Percentiles rank a stretch among this genome's conserved stretches.
These are phyloP conservation scores for Colletotrichum endophyticum DNA, from an alignment of 2,329 filamentous ascomycete genomes.

Conservation along the genomic window DNA sequence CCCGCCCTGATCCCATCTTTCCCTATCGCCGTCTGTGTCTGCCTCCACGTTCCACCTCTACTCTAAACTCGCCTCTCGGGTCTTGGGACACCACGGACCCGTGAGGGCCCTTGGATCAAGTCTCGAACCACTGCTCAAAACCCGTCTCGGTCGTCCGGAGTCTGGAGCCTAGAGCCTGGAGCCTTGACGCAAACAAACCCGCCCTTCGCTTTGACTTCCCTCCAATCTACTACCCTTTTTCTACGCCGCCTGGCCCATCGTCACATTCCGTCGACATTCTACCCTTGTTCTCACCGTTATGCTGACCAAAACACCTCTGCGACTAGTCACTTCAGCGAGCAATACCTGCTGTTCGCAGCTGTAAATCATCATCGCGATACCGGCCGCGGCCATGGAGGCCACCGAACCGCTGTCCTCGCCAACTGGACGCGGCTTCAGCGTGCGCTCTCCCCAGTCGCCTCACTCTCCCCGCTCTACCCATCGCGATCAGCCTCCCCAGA, in stretches of 20 bases:
- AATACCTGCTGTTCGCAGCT: constrained; percentile 18
- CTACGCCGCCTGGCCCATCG: not conserved
- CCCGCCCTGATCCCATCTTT: not conserved
- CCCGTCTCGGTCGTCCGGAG: not conserved
- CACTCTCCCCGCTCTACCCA: not conserved
- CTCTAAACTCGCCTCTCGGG: not conserved
- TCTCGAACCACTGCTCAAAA: not conserved
- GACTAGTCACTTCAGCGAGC: constrained; percentile 23
- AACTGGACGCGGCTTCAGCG: constrained; percentile 7
- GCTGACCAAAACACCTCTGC: constrained; percentile 17
- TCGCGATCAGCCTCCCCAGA: constrained; percentile 7
- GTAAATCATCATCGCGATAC: not conserved
- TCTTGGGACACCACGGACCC: constrained; percentile 13
- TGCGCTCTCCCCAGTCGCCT: constrained; percentile 3
- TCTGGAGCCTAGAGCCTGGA: not conserved
- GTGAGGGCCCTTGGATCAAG: not conserved
- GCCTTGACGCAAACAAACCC: constrained; percentile 16
- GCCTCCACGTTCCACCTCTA: not conserved
- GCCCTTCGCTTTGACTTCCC: not conserved
- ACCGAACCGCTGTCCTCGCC: constrained; percentile 23
- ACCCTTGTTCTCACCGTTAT: not conserved
- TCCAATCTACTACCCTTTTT: not conserved
- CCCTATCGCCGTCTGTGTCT: not conserved
- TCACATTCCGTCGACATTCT: not conserved
- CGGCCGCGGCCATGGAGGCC: constrained; percentile 28